Evolutionary conservation across 305 asterid species (phyloP).

Genomic region (Petunia hybrid): DNA sequence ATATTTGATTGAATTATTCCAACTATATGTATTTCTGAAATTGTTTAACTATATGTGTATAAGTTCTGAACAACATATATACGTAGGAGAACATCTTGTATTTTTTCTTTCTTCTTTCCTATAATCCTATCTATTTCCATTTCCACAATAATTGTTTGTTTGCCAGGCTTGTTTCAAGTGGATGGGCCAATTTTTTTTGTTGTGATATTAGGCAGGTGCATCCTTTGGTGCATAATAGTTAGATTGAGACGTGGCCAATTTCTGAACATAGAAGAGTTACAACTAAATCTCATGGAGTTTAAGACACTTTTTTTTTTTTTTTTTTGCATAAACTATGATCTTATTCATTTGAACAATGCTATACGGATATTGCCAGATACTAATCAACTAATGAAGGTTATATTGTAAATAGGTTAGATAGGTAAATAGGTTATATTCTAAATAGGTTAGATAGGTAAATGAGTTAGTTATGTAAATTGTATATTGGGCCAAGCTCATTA

Average conservation of each 20-base stretch:
- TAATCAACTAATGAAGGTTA: no score
- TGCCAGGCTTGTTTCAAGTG: conserved; percentile 29
- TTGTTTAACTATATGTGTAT: no score
- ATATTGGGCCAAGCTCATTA: no score
- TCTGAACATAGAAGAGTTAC: background rate
- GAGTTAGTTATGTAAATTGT: no score
- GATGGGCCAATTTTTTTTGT: conserved; percentile 26
- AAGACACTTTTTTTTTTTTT: background rate
- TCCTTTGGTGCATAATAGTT: conserved; percentile 13
- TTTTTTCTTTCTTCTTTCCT: background rate
- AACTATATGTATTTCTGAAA: no score
- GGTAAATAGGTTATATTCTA: no score
- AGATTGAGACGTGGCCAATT: conserved; percentile 21
- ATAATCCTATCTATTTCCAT: background rate
- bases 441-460: no score
- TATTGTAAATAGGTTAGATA: no score
- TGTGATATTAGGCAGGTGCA: conserved; percentile 14
- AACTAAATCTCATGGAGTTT: background rate
- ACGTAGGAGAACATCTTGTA: background rate
- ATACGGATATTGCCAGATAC: no score
- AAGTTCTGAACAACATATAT: background rate
- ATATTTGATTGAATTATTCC: no score
- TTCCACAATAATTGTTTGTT: conserved; percentile 30
- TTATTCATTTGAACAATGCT: background rate
- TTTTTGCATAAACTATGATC: background rate